Conservation (phyloP, 495 filamentous ascomycete genomes). For the Talaromyces trachyspermus region DNA sequence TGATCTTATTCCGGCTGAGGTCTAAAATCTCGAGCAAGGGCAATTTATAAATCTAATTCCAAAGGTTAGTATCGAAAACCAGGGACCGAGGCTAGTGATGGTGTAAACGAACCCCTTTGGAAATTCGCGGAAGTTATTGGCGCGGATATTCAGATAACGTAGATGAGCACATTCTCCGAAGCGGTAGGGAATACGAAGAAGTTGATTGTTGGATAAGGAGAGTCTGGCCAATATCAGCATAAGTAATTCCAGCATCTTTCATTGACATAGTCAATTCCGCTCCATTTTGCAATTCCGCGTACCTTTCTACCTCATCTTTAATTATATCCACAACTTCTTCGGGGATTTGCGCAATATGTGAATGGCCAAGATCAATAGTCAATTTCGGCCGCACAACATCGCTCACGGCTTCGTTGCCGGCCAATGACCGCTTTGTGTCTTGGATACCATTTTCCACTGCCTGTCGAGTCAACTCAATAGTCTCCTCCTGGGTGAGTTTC, state of each 20-base stretch:
- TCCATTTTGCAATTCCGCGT: too few relatives aligned
- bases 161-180: slow-evolving; percentile 83
- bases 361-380: slow-evolving; percentile 84
- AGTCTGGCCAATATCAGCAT: slow-evolving; percentile 47
- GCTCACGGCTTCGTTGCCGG: slow-evolving; percentile 59
- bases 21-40: slow-evolving; percentile 87
- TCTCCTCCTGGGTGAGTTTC: slow-evolving; percentile 35
- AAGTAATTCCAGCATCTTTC: background rate
- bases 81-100: slow-evolving; percentile 10
- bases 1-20: slow-evolving; percentile 77
- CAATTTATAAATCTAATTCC: slow-evolving; percentile 62
- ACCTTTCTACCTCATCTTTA: slow-evolving; percentile 90
- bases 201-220: slow-evolving; percentile 81
- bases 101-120: slow-evolving; percentile 61
- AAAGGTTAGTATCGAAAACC: slow-evolving; percentile 15
- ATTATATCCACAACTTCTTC: slow-evolving; percentile 89
- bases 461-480: slow-evolving; percentile 50
- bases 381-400: slow-evolving; percentile 67
- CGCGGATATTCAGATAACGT: slow-evolving; percentile 89
- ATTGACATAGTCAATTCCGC: too few relatives aligned
- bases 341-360: slow-evolving; percentile 70
- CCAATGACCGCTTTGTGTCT: slow-evolving; percentile 60
- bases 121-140: slow-evolving; percentile 82
- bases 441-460: slow-evolving; percentile 60
- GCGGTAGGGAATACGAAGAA: slow-evolving; percentile 67